Base-by-base conservation (phyloP, 805 yeast species). In the Suhomyces faveliae region DNA sequence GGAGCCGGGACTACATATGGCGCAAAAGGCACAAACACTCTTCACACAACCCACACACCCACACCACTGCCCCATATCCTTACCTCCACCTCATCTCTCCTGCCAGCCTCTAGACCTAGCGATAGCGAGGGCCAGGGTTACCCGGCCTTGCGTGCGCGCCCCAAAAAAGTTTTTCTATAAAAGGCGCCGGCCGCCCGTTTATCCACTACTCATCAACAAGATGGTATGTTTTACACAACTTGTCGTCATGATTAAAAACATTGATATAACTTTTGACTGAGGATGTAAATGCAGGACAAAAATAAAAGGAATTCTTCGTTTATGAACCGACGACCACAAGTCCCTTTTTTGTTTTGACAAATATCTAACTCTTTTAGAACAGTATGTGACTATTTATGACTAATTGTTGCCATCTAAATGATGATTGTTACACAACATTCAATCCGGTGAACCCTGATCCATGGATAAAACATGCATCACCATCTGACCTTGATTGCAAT, bases 381-480 rank as follows among this genome's bases (percentile, higher is more conserved):
- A 43, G 53, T 50, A 50, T 40, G 53, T 50, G 43, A 37, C 21
- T 3, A 11, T 20, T 21, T 29, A 10, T 5, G 30, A 38, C 23
- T 22, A 27, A 39, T 12, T 35, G 29, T 24, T 45, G 22, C 45
- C 22, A 8, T 15, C 30, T 12, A 12, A n/a, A 25, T 53, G 57
- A 53, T 53, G 57, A 53, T 49, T 45, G 54, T 51, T 49, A 42
- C 57, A 53, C 57, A 51, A 53, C 49, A 49, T 48, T 49, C 39
- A n/a, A 25, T 48, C 63, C 78, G 80, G 81, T 69, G 81, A 78
- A 63, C 61, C 79, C 78, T 87, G 94, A 83, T 84, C 94, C 86
- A 71, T 71, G 87, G 87, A 84, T 80, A 73, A 73, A 70, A 81
- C 96, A 89, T 89, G 96, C 96, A 89, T 89, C 96, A 89, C 96